A percentile compares a stretch with the other conserved stretches of the same genome.
These are phyloP conservation scores for Coniochaeta sp. DNA, from an alignment of 2,329 filamentous ascomycete genomes.

Conservation along the genomic window DNA sequence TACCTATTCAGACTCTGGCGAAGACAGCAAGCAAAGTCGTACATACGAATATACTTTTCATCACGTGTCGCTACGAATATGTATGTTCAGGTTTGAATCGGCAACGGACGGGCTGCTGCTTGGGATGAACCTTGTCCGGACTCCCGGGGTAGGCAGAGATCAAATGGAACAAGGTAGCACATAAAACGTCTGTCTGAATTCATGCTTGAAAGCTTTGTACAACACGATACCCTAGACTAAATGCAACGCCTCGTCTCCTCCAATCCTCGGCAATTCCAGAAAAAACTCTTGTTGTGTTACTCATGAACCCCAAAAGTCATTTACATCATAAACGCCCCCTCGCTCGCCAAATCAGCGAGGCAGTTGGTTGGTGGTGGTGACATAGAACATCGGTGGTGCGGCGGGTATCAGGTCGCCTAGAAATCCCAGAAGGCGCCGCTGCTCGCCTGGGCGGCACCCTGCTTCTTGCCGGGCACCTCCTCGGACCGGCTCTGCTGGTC, in stretches of 20 bases:
- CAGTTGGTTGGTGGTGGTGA: background rate
- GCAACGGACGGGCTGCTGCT: background rate
- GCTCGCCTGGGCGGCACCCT: conserved; percentile 23
- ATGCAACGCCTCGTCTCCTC: background rate
- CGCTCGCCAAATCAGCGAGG: background rate
- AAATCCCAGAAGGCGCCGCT: conserved; percentile 39
- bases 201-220: background rate
- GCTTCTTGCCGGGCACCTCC: conserved; percentile 31
- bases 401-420: conserved; percentile 17
- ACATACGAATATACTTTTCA: background rate
- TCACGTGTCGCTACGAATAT: background rate
- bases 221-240: background rate
- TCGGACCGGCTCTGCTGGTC: conserved; percentile 32
- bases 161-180: background rate
- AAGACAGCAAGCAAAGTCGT: background rate
- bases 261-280: background rate
- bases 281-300: background rate
- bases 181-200: background rate
- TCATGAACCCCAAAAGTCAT: background rate
- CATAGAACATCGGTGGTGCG: background rate
- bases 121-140: background rate
- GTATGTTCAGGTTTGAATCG: background rate
- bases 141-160: no score
- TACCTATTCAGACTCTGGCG: no score
- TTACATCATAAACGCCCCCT: background rate